Conservation (phyloP, 176 grass and related monocot species). For the Oryza punctata region DNA sequence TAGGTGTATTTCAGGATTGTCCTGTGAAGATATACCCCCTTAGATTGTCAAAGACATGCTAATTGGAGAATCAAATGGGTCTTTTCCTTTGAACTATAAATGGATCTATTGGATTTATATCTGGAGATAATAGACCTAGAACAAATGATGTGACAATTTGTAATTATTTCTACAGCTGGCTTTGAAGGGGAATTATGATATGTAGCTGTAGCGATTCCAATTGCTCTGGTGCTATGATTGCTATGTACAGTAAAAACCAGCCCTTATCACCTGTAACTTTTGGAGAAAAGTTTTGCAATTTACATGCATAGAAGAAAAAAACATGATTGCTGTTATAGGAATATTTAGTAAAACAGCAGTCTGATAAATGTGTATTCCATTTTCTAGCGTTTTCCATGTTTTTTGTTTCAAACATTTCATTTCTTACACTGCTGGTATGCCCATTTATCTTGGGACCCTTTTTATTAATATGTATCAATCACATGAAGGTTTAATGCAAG, state of each 20-base stretch:
- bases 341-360: not conserved
- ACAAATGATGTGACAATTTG: not conserved
- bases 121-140: not conserved
- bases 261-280: not conserved
- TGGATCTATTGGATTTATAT: not conserved
- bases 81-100: not conserved
- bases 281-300: not conserved
- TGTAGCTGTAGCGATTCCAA: not conserved
- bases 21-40: not conserved
- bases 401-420: not conserved
- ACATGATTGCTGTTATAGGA: not conserved
- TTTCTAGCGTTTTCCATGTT: not conserved
- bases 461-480: not conserved
- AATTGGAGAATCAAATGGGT: not conserved
- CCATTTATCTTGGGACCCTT: not conserved
- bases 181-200: not conserved
- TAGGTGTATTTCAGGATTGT: not conserved
- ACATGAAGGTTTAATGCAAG: slow-evolving; percentile 26
- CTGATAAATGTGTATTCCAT: not conserved
- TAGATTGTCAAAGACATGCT: not conserved
- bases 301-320: not conserved
- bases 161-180: not conserved
- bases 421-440: not conserved
- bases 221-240: not conserved
- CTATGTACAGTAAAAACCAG: too few species aligned